phyloP scores from a whole-genome alignment of 495 filamentous ascomycete genomes.

The Monascus purpureus region DNA sequence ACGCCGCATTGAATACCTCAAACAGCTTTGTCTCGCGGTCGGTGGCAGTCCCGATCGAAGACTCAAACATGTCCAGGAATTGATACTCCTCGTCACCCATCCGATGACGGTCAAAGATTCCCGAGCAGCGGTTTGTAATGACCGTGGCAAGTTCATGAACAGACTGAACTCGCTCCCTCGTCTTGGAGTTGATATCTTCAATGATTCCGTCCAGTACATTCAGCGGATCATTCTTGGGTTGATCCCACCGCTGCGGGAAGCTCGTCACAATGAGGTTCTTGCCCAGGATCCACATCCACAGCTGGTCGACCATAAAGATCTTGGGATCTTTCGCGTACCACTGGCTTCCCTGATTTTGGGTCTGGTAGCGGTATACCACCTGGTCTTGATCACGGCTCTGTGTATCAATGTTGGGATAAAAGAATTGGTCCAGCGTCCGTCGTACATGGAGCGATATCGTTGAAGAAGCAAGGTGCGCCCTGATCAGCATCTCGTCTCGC shows the following conservation, averaged over 20 bases:
- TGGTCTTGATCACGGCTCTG: conserved; percentile 51
- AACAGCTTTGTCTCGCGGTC: conserved; percentile 52
- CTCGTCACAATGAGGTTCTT: conserved; percentile 50
- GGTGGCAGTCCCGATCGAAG: conserved; percentile 48
- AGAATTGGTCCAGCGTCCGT: conserved; percentile 57
- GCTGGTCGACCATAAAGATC: conserved; percentile 63
- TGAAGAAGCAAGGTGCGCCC: conserved; percentile 41
- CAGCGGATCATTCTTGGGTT: conserved; percentile 51
- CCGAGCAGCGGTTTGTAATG: conserved; percentile 50
- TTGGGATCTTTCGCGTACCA: conserved; percentile 38
- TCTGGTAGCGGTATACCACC: conserved; percentile 54
- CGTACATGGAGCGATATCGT: conserved; percentile 49
- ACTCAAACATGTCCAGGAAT: conserved; percentile 63
- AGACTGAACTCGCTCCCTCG: conserved; percentile 44
- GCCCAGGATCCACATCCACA: conserved; percentile 60
- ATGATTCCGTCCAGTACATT: conserved; percentile 54
- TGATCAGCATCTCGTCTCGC: conserved; percentile 49
- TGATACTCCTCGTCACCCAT: conserved; percentile 50
- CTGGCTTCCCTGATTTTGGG: conserved; percentile 14
- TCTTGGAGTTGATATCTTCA: conserved; percentile 56
- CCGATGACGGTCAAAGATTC: conserved; percentile 50
- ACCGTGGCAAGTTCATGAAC: conserved; percentile 53
- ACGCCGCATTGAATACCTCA: conserved; percentile 47
- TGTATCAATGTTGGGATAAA: conserved; percentile 59
- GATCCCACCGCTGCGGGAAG: conserved; percentile 57